Conservation (phyloP, 129 eudicot genomes). For the Tagetes erecta region DNA sequence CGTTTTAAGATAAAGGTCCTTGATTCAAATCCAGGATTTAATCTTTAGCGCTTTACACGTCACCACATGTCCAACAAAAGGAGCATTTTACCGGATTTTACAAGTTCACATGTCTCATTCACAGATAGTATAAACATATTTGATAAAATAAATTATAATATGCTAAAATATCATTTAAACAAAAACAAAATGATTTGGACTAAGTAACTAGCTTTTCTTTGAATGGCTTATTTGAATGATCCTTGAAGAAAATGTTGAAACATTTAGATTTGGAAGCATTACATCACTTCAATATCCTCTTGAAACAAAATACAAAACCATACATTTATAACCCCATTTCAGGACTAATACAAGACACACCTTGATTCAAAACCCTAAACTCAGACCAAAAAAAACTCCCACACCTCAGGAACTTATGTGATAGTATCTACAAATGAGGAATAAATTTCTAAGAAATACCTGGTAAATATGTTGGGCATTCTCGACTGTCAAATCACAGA, state of each 20-base stretch:
- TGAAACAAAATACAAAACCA: neutral
- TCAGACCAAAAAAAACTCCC: slow-evolving; percentile 18
- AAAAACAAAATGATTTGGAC: neutral
- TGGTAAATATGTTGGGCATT: slow-evolving; percentile 35
- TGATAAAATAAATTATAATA: neutral
- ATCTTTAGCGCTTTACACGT: no score
- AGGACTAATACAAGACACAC: neutral
- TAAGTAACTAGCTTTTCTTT: neutral
- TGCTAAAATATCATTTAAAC: neutral
- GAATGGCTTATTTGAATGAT: neutral
- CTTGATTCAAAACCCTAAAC: slow-evolving; percentile 18
- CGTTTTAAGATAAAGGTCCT: no score
- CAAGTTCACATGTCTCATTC: no score
- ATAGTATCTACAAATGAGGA: slow-evolving; percentile 18
- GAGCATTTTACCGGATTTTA: no score
- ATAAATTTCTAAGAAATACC: slow-evolving; percentile 32
- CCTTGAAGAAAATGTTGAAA: neutral
- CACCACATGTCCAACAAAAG: no score
- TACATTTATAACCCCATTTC: slow-evolving; percentile 8
- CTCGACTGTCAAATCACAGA: slow-evolving; percentile 21
- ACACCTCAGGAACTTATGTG: neutral
- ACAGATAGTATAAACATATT: no score
- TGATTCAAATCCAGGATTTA: no score
- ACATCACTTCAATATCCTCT: slow-evolving; percentile 16
- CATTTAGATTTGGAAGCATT: neutral